Percentiles rank a stretch among this genome's conserved stretches.
These are phyloP conservation scores for Eucalyptus fibrosa DNA, from an alignment of 345 rosid genomes.

Conservation along the genomic window DNA sequence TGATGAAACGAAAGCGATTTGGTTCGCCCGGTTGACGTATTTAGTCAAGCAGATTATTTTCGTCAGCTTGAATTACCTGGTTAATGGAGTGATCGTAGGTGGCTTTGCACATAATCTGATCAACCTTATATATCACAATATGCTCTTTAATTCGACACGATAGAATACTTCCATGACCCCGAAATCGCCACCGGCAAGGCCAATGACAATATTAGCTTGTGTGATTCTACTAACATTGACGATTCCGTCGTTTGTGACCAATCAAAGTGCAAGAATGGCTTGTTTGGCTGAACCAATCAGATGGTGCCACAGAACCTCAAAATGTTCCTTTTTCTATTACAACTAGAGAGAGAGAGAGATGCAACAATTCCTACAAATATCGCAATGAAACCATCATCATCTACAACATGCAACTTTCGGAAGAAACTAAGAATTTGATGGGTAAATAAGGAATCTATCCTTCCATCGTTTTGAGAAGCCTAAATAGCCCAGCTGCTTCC, in stretches of 20 bases:
- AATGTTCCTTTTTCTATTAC: not conserved
- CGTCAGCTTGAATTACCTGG: not conserved
- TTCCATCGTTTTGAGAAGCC: slow-evolving; percentile 18
- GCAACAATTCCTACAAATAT: not conserved
- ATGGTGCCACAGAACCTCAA: not conserved
- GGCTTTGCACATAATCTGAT: not conserved
- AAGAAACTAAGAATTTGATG: not conserved
- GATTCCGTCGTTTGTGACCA: not conserved
- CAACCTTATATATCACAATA: not conserved
- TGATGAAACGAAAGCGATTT: not conserved
- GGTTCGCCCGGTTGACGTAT: not conserved
- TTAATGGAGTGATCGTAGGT: not conserved
- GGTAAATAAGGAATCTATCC: too few species aligned
- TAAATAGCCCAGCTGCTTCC: slow-evolving; percentile 84
- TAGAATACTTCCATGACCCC: not conserved
- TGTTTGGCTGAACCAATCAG: not conserved
- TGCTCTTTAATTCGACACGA: not conserved
- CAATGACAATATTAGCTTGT: not conserved
- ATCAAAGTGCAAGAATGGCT: not conserved
- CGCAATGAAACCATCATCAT: not conserved
- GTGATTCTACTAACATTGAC: not conserved
- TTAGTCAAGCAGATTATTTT: not conserved
- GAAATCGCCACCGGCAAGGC: not conserved
- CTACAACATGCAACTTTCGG: not conserved
- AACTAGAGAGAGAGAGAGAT: not conserved